Base-by-base conservation (phyloP, 2,329 filamentous ascomycete genomes). In the Talaromyces atroroseus region DNA sequence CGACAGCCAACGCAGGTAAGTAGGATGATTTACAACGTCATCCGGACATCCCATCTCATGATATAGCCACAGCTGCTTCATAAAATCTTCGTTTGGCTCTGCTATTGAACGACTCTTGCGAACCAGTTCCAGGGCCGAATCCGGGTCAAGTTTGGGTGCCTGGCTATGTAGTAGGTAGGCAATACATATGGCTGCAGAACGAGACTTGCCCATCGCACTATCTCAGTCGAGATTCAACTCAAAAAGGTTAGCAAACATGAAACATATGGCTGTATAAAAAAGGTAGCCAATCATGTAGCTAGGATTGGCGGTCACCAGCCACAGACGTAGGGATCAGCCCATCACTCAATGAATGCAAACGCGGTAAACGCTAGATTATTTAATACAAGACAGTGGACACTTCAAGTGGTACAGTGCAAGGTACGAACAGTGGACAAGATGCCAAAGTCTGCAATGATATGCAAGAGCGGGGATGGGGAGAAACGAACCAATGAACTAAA, bases 191-290 rank as follows among this genome's bases (percentile, higher is more conserved):
- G 90, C 87, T 62, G 92, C 89, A 49, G 92, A 97, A 58, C 94
- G 89, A 34, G 92, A 96, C 75, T 95, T 95, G 53, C 94, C 94
- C 85, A 96, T 96, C 21, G 91, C 92, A 80, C 94, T 96, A 16
- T 48, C 23, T 44, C 23, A 7, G 7, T 45, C 18, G 50, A 45
- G 34, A 49, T 44, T 52, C 29, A 47, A 21, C 14, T 36, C n/a
- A n/a, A 16, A 45, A 11, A 44, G 7, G 36, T 44, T 26, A 42
- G 49, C 24, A 23, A 45, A 32, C 42, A 18, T 24, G 6, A 18
- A 40, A 40, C 32, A 36, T 36, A 36, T 36, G 32, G 32, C 5
- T 51, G 20, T 36, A 26, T 11, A 10, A 46, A 18, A 10, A 29
- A 21, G 24, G 10, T 24, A 42, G 20, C 52, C 52, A 49, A 54